phyloP scores from a whole-genome alignment of 78 protist genomes.

The Salpingoeca rosetta region DNA sequence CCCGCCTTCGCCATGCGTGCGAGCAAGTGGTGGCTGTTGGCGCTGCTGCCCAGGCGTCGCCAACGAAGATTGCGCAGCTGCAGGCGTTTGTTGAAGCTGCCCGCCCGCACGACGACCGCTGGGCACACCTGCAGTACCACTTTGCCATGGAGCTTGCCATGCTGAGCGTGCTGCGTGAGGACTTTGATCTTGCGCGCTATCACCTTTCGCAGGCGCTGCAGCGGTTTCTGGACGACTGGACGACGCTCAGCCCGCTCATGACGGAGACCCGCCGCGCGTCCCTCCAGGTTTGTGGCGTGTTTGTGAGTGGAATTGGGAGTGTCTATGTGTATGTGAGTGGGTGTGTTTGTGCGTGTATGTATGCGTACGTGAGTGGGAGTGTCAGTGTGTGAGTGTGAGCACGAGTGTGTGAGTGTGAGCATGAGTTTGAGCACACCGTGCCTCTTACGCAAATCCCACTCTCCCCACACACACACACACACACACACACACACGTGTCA shows the following conservation, averaged over 20 bases:
- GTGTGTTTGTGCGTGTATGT: too few species aligned
- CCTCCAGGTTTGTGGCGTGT: too few species aligned
- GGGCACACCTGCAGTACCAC: background rate
- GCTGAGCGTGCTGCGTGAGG: background rate
- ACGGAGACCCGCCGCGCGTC: background rate
- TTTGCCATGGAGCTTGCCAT: background rate
- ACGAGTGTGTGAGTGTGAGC: background rate
- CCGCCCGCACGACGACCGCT: too few species aligned
- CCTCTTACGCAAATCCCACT: constrained; percentile 7
- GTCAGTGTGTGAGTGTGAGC: too few species aligned
- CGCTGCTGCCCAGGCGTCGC: background rate
- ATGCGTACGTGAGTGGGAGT: background rate
- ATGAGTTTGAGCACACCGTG: background rate
- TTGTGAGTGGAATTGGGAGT: too few species aligned
- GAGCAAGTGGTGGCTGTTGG: background rate
- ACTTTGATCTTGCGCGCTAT: background rate
- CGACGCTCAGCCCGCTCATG: background rate
- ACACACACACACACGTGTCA: too few species aligned
- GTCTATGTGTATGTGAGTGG: too few species aligned
- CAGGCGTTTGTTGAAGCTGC: too few species aligned
- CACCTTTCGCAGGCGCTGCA: background rate
- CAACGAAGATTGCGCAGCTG: background rate
- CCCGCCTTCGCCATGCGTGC: too few species aligned
- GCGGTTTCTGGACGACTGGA: background rate
- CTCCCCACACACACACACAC: too few species aligned